A percentile compares a stretch with the other conserved stretches of the same genome.
phyloP scores from a whole-genome alignment of 768 basidiomycete species.

The Lyophyllum shimeji region DNA sequence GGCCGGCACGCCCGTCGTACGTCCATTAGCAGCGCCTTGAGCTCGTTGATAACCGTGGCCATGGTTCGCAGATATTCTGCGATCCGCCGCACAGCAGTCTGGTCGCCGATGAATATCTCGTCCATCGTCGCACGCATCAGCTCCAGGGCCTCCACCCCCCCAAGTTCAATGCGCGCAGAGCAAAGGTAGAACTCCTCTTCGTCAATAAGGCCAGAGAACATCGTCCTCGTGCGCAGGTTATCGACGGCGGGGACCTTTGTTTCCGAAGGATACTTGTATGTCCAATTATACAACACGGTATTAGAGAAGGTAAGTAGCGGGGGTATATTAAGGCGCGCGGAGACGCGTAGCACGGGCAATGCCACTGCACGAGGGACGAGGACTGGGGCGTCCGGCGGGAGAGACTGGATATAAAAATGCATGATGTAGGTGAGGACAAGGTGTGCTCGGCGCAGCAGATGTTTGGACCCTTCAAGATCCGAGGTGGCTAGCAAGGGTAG shows the following conservation, averaged over 20 bases:
- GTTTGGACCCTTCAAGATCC: constrained; percentile 48
- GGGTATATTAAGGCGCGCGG: constrained; percentile 71
- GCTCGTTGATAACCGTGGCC: constrained; percentile 59
- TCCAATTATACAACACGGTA: constrained; percentile 89
- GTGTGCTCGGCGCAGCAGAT: constrained; percentile 68
- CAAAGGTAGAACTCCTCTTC: constrained; percentile 88
- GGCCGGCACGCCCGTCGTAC: constrained; percentile 76
- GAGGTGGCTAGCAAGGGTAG: constrained; percentile 51
- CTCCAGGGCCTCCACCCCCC: constrained; percentile 80
- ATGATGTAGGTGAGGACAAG: constrained; percentile 70
- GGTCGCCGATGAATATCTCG: constrained; percentile 80
- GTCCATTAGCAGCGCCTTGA: constrained; percentile 57
- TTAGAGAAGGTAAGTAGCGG: constrained; percentile 91
- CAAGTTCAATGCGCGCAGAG: constrained; percentile 84
- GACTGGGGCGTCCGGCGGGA: constrained; percentile 48
- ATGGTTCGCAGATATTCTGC: constrained; percentile 66
- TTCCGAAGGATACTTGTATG: constrained; percentile 32
- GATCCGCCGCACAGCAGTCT: constrained; percentile 60
- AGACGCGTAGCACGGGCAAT: constrained; percentile 74
- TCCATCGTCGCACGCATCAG: constrained; percentile 86
- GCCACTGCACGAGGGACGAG: constrained; percentile 70
- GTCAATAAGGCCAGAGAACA: constrained; percentile 77
- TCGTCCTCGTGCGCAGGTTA: constrained; percentile 62
- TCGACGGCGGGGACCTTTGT: constrained; percentile 45
- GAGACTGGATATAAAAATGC: constrained; percentile 77